phyloP scores from a whole-genome alignment of 179 eudicot genomes.

The Amaranthus tricolor region DNA sequence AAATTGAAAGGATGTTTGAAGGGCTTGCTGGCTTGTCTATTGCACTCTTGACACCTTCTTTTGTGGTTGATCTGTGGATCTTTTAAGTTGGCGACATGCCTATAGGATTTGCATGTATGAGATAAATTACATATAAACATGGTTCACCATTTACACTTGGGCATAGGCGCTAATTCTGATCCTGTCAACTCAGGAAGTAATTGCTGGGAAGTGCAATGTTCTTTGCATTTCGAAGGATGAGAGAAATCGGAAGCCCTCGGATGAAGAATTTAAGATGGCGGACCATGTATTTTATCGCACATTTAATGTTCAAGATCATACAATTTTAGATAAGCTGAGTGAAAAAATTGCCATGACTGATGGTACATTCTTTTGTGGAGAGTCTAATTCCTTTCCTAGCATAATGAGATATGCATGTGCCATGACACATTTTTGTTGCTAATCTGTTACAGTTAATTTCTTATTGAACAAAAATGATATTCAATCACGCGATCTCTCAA shows the following conservation, averaged over 20 bases:
- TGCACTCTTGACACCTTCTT: neutral
- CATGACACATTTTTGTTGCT: slow-evolving; percentile 31
- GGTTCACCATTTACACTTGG: slow-evolving; percentile 10
- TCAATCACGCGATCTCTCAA: slow-evolving; percentile 23
- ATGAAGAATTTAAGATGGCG: slow-evolving; percentile 52
- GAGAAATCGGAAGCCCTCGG: slow-evolving; percentile 67
- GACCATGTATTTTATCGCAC: slow-evolving; percentile 71
- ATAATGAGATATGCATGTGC: slow-evolving; percentile 10
- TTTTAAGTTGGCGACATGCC: neutral
- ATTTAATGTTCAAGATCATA: slow-evolving; percentile 54
- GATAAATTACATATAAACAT: slow-evolving; percentile 6
- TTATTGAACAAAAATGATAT: slow-evolving; percentile 49
- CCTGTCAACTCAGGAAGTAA: slow-evolving; percentile 58
- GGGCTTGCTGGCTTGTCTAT: slow-evolving; percentile 4
- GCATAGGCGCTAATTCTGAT: slow-evolving; percentile 29
- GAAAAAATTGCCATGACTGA: slow-evolving; percentile 40
- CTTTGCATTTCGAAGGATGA: slow-evolving; percentile 67
- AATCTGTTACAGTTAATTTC: slow-evolving; percentile 49
- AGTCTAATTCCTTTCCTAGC: slow-evolving; percentile 13
- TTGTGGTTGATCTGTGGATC: neutral
- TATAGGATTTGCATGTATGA: slow-evolving; percentile 7
- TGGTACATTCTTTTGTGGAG: slow-evolving; percentile 39
- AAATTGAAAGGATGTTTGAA: neutral
- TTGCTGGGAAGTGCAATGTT: slow-evolving; percentile 73
- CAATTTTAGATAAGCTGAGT: slow-evolving; percentile 50